These are phyloP conservation scores for Gymnopus androsaceus DNA, from an alignment of 1,284 basidiomycete species.

Conservation along the genomic window DNA sequence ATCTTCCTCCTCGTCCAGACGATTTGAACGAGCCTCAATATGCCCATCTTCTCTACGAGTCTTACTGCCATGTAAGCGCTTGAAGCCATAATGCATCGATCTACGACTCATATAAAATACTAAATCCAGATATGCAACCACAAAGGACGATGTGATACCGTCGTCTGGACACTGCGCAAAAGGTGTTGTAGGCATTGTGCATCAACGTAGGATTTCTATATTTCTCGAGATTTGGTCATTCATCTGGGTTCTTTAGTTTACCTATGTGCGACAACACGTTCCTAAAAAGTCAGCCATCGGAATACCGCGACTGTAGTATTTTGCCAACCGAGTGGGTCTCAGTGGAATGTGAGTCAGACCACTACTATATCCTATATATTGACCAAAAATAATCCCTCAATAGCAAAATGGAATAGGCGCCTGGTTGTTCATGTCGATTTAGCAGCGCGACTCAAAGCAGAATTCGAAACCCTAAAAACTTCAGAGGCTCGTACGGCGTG, in stretches of 20 bases:
- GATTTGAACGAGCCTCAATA: constrained; percentile 15
- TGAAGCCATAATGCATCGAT: too few relatives aligned
- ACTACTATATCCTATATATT: not conserved
- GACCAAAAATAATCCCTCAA: not conserved
- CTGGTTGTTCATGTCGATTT: not conserved
- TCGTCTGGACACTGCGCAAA: constrained; percentile 4
- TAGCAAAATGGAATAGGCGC: not conserved
- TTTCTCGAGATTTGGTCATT: not conserved
- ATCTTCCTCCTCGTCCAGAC: constrained; percentile 8
- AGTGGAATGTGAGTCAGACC: not conserved
- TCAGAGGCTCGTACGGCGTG: not conserved
- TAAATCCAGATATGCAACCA: not conserved
- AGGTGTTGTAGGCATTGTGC: constrained; percentile 3
- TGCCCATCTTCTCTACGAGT: constrained; percentile 7
- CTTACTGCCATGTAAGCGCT: constrained; percentile 11
- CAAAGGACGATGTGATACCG: not conserved
- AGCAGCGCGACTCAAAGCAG: not conserved
- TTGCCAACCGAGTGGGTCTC: not conserved
- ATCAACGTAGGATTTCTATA: not conserved
- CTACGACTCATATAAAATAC: not conserved
- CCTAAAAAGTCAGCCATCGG: not conserved
- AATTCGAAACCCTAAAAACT: not conserved
- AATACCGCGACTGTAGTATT: not conserved
- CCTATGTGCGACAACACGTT: not conserved
- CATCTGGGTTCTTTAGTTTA: not conserved